These are phyloP conservation scores for Aureobasidium namibiae DNA, from an alignment of 2,329 filamentous ascomycete species.

Conservation along the genomic window DNA sequence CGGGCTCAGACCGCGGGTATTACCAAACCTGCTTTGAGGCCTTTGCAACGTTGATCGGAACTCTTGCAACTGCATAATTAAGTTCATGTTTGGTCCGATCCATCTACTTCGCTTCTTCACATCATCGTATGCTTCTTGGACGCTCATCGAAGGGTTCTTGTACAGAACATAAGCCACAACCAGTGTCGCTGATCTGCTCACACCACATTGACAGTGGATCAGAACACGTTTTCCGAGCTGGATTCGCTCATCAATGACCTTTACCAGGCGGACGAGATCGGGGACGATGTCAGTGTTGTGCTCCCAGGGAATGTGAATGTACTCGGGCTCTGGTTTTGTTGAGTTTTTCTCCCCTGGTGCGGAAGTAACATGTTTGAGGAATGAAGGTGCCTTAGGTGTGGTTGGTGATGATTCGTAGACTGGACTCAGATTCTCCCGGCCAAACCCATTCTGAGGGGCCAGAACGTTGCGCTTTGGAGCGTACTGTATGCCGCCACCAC, in stretches of 20 bases:
- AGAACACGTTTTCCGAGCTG: conserved; percentile 69
- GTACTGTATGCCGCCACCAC: conserved; percentile 26
- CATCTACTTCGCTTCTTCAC: conserved; percentile 75
- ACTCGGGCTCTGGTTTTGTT: conserved; percentile 58
- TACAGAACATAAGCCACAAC: conserved; percentile 82
- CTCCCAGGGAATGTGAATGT: conserved; percentile 82
- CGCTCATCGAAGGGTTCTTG: conserved; percentile 64
- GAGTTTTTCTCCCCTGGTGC: conserved; percentile 20
- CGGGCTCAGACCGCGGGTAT: conserved; percentile 25
- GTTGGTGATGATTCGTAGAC: conserved; percentile 29
- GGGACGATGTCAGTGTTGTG: conserved; percentile 80
- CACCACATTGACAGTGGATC: conserved; percentile 78
- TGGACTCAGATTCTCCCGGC: conserved; percentile 5
- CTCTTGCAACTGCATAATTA: conserved; percentile 83
- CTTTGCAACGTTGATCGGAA: conserved; percentile 47
- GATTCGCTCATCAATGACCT: conserved; percentile 64
- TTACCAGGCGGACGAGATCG: conserved; percentile 67
- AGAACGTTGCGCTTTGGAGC: conserved; percentile 20
- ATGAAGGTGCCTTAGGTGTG: conserved; percentile 50
- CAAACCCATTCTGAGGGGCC: neutral
- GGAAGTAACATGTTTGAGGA: conserved; percentile 21
- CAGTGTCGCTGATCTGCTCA: conserved; percentile 74
- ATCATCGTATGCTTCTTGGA: conserved; percentile 75
- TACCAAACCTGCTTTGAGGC: conserved; percentile 20
- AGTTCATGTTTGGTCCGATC: conserved; percentile 87